A percentile compares a stretch with the other conserved stretches of the same genome.
Evolutionary conservation across 345 rosid genomes (phyloP).

Genomic region (Rhodamnia argentea): DNA sequence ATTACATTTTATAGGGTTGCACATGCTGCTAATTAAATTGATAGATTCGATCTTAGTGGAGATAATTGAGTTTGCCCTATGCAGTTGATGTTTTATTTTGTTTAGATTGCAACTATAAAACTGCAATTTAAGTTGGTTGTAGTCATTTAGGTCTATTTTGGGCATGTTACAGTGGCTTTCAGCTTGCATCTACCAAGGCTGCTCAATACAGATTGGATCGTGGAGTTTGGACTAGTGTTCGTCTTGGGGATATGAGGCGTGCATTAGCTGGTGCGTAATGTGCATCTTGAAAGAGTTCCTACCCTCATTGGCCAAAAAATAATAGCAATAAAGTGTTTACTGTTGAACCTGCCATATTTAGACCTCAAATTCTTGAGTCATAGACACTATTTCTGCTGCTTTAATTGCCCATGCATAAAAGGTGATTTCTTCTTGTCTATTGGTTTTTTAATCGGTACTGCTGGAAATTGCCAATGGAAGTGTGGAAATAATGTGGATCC

Average conservation of each 20-base stretch:
- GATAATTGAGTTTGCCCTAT: neutral
- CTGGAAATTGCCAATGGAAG: neutral
- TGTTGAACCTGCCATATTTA: neutral
- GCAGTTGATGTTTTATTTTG: neutral
- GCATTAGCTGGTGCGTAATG: constrained; percentile 42
- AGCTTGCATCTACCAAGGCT: constrained; percentile 54
- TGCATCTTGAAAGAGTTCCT: neutral
- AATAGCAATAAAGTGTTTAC: neutral
- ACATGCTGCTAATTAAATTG: neutral
- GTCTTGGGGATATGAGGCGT: constrained; percentile 49
- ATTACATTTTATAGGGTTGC: neutral
- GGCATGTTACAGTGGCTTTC: constrained; percentile 25
- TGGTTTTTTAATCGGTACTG: neutral
- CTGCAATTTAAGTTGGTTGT: neutral
- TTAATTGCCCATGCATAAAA: neutral
- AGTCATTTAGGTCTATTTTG: neutral
- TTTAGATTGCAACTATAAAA: neutral
- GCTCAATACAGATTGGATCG: constrained; percentile 43
- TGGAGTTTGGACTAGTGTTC: constrained; percentile 46
- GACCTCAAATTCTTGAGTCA: neutral
- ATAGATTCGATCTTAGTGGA: neutral
- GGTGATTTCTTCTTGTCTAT: neutral
- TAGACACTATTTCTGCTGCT: neutral
- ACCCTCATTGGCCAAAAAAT: neutral
- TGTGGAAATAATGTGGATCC: neutral